Evolutionary conservation across 345 rosid species (phyloP), one percentile per base, ranked within the genome.

Genomic region (Heritiera littoralis): DNA sequence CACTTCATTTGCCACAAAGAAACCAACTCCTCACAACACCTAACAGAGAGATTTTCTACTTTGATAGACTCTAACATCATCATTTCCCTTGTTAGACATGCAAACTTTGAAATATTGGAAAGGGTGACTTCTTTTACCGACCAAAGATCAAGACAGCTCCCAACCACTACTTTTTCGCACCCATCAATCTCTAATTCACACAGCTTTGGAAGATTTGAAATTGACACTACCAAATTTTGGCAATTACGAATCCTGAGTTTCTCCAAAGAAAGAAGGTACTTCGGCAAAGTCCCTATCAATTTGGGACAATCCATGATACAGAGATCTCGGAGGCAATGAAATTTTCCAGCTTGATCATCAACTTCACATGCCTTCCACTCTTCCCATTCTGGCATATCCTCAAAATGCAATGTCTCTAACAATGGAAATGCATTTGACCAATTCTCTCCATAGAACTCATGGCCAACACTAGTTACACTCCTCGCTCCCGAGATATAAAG

Each of bases 341-440:
- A 73, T 3, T 59, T 23, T 20, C 0, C 3, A 9, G 6, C 20
- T 32, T 17, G 13, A 7, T 23, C 32, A 13, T 7, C 7, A 9
- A n/a, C 10, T 72, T 52, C 61, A 52, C 63, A 35, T 13, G 40
- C 1, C 1, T 23, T 63, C 73, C 80, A 76, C 18, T 55, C 30
- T 59, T 64, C 54, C 81, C 79, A 79, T 4, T 54, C 35, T 2
- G 15, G 4, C 84, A 82, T 74, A 59, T 78, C 49, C 18, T 45
- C 30, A 17, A 82, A 65, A 14, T 6, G 28, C 20, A 82, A 56
- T 0, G 40, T 23, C 28, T 23, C 28, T 23, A 23, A 23, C 0
- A 0, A 23, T 23, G 28, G 28, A 23, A 23, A 23, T 23, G 0
- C 0, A 23, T 23, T 23, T 23, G 0, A 0, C 28, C 28, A 23